Base-by-base conservation (phyloP, 805 yeast genomes). In the Starmerella bombi region DNA sequence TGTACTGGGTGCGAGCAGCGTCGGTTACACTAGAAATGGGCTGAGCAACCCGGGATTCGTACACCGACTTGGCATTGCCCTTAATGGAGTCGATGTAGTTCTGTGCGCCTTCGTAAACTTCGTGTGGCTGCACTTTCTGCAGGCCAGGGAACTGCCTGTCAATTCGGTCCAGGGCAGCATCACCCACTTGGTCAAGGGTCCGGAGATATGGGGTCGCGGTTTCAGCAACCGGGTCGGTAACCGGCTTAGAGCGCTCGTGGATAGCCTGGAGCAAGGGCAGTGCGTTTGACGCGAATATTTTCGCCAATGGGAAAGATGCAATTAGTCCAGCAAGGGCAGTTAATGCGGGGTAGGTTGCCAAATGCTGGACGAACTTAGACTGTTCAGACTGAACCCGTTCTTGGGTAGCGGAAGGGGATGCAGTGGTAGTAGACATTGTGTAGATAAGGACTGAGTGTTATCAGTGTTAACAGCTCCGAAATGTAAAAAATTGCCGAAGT, bases 141-240 rank as follows among this genome's bases (percentile, higher is more conserved):
- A 77, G 59, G 29, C 65, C 62, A 3, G 94, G 94, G 17, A 73
- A 61, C 32, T 61, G 55, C 44, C 59, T 56, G 52, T 85, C 94
- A 32, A 83, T 61, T 27, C 64, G 55, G 42, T 55, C 57, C 50
- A 85, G 70, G n/a, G 72, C 60, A 23, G 62, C 51, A 49, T 80
- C 78, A n/a, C 77, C 66, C 23, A 63, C 57, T 38, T 63, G 65
- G 57, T 81, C 81, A 19, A 69, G 65, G 34, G 64, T 59, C 35
- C 58, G 54, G 32, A 73, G 58, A 5, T 71, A 62, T 17, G 74
- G 71, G 40, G 66, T 61, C 12, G 71, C 59, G 16, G 60, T 50
- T 39, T 59, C 60, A 27, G 59, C 55, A 6, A 60, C 49, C 25
- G 65, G 64, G 38, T 58, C 59, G 4, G 56, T 42, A 16, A 58